Percentiles rank a stretch among this genome's conserved stretches.
phyloP scores from a whole-genome alignment of 2,329 filamentous ascomycete species.

The Nemania bipapillata region DNA sequence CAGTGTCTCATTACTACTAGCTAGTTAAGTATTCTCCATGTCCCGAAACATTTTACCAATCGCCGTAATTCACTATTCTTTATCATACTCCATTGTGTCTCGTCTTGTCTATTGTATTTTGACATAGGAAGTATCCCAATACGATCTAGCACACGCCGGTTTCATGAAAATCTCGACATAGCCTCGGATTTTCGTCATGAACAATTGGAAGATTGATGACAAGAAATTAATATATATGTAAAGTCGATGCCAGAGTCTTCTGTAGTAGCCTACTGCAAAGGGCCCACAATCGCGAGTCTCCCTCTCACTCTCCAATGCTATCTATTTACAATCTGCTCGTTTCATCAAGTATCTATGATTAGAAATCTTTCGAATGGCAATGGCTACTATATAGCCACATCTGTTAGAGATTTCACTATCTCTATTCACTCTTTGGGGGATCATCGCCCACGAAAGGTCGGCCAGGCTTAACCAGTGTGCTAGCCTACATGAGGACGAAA shows the following conservation, averaged over 20 bases:
- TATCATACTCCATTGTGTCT: not conserved
- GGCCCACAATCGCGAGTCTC: not conserved
- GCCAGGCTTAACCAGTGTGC: constrained; percentile 3
- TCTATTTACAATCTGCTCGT: not conserved
- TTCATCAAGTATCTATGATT: constrained; percentile 11
- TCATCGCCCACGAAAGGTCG: not conserved
- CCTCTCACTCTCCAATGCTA: not conserved
- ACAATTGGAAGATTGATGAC: not conserved
- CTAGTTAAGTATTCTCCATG: no score
- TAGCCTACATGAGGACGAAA: constrained; percentile 17
- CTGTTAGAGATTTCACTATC: not conserved
- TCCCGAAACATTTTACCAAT: not conserved
- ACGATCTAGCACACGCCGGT: not conserved
- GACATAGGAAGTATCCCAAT: not conserved
- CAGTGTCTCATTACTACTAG: no score
- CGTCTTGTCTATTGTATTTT: not conserved
- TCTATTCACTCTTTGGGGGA: not conserved
- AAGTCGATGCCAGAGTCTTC: not conserved
- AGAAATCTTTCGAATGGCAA: not conserved
- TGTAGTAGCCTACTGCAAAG: not conserved
- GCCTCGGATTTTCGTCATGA: not conserved
- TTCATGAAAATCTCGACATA: not conserved
- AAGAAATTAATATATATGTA: not conserved
- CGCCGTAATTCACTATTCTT: not conserved
- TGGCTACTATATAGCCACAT: not conserved